Evolutionary conservation across 345 rosid genomes (phyloP), one percentile per base, ranked within the genome.

Genomic region (Noccaea caerulescens): DNA sequence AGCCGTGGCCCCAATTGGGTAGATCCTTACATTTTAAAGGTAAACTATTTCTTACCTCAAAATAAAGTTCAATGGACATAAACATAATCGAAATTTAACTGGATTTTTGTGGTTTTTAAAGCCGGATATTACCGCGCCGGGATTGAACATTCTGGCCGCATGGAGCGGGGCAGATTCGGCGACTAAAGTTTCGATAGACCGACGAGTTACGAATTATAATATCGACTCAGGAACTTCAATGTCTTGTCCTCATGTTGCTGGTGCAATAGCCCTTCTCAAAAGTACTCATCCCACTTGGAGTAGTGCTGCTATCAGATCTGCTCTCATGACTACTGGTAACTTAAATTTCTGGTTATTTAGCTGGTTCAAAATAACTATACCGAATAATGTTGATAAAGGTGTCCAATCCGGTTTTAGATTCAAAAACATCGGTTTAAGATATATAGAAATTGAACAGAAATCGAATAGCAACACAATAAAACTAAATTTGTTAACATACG

Each of bases 241-340:
- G 96, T 62, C 96, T 59, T 80, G 85, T 70, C 96, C 96, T 66
- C 98, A 92, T 77, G 86, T 86, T 16, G 83, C 94, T 12, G 98
- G 82, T 18, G 76, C 76, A 3, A 88, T 84, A 2, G 88, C 89
- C 2, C 89, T 89, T 49, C 84, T 89, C 54, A 86, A 60, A 79
- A 88, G 91, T 38, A 68, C 81, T 2, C 85, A 92, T 44, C 96
- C 92, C 0, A 23, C 67, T 0, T 92, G 98, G 96, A 89, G 89
- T 83, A 59, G 73, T 56, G 92, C 96, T 33, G 96, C 96, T 6
- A 76, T 92, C 69, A 79, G 88, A 79, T 89, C 98, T 12, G 94
- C 98, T 10, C 66, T 68, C 42, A 75, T 75, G 68, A 75, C 78
- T 10, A 75, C 77, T 0, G 54, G 77, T 73, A 73, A 72, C 50